A percentile compares a stretch with the other conserved stretches of the same genome.
Conservation (phyloP, 768 basidiomycete genomes). For the Pholiota conissans region DNA sequence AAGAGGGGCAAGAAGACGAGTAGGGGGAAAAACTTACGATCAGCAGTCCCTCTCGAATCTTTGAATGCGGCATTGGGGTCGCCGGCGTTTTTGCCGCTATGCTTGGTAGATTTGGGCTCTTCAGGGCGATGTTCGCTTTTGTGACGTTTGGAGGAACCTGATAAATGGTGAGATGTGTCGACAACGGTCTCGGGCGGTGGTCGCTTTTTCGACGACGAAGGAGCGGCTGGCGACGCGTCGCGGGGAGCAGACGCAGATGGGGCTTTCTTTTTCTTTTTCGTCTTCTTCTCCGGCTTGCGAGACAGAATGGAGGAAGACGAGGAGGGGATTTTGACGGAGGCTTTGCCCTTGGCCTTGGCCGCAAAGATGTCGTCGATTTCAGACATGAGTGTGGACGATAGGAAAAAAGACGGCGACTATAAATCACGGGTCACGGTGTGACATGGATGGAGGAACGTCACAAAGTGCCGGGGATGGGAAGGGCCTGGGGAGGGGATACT, state of each 20-base stretch:
- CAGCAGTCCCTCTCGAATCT: slow-evolving; percentile 74
- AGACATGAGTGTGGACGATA: slow-evolving; percentile 40
- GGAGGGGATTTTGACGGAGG: slow-evolving; percentile 17
- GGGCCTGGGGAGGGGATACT: slow-evolving; percentile 1
- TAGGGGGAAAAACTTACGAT: slow-evolving; percentile 48
- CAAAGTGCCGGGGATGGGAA: slow-evolving; percentile 1
- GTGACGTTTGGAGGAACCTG: slow-evolving; percentile 33
- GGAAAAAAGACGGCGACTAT: slow-evolving; percentile 11
- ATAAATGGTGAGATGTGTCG: slow-evolving; percentile 53
- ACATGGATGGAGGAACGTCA: background rate
- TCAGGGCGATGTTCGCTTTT: slow-evolving; percentile 27
- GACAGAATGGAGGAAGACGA: slow-evolving; percentile 23
- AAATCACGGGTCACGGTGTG: slow-evolving; percentile 7
- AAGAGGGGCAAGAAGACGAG: background rate
- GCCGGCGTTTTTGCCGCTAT: slow-evolving; percentile 1
- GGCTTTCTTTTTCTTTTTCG: slow-evolving; percentile 32
- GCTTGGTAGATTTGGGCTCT: slow-evolving; percentile 8
- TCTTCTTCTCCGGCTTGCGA: slow-evolving; percentile 46
- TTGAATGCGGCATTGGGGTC: slow-evolving; percentile 41
- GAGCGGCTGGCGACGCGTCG: slow-evolving; percentile 10
- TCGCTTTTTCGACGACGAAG: slow-evolving; percentile 33
- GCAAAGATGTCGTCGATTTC: slow-evolving; percentile 90
- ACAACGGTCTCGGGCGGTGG: slow-evolving; percentile 60
- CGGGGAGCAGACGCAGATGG: background rate
- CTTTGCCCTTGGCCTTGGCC: slow-evolving; percentile 40